These are phyloP conservation scores for Moesziomyces antarcticus DNA, from an alignment of 1,284 basidiomycete species.

Conservation along the genomic window DNA sequence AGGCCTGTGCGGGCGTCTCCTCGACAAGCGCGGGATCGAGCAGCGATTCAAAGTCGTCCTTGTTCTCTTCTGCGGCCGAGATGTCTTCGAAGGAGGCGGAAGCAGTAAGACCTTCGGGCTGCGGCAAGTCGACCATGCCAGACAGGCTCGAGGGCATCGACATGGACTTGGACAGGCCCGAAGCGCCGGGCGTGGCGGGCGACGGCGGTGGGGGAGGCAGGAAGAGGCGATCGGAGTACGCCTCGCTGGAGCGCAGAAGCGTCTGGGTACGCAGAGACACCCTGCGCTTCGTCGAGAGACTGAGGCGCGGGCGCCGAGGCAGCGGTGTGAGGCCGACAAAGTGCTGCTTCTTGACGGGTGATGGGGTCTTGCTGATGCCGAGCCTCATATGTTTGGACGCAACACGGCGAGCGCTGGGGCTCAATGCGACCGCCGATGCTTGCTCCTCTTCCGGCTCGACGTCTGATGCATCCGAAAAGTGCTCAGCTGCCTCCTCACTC, in stretches of 20 bases:
- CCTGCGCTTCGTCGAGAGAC: constrained; percentile 35
- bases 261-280: constrained; percentile 50
- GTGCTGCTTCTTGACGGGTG: constrained; percentile 40
- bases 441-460: constrained; percentile 15
- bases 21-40: constrained; percentile 24
- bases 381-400: constrained; percentile 16
- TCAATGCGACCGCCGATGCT: background rate
- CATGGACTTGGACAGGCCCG: constrained; percentile 34
- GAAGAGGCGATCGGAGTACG: constrained; percentile 43
- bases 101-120: constrained; percentile 8
- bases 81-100: constrained; percentile 3
- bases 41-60: constrained; percentile 15
- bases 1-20: constrained; percentile 3
- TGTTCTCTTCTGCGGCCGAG: background rate
- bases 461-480: constrained; percentile 27
- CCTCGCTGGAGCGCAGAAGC: constrained; percentile 43
- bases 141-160: constrained; percentile 44
- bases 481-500: constrained; percentile 5
- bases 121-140: constrained; percentile 2
- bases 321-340: constrained; percentile 40
- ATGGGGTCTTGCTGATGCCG: constrained; percentile 46
- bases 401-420: constrained; percentile 7
- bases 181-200: constrained; percentile 1
- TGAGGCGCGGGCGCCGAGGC: constrained; percentile 44
- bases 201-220: constrained; percentile 37